A percentile compares a stretch with the other conserved stretches of the same genome.
These are phyloP conservation scores for Cyberlindnera euphorbiae DNA, from an alignment of 805 yeast genomes.

Conservation along the genomic window DNA sequence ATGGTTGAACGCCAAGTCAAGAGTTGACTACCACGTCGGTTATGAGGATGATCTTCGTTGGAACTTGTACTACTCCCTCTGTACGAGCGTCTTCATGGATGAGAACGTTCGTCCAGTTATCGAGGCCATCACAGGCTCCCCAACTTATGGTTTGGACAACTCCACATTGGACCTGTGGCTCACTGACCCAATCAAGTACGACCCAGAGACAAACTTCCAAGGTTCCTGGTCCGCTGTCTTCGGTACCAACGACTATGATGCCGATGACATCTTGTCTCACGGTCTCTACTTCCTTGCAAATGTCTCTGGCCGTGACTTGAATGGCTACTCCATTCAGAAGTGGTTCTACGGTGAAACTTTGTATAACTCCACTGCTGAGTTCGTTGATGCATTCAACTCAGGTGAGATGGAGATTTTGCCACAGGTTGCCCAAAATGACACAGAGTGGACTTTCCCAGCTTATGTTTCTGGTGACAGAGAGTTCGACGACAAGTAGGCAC, in stretches of 20 bases:
- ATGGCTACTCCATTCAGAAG: conserved; percentile 11
- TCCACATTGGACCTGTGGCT: conserved; percentile 22
- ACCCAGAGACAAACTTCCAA: conserved; percentile 15
- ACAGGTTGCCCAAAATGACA: conserved; percentile 8
- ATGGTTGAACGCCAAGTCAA: conserved; percentile 19
- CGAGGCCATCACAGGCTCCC: conserved; percentile 16
- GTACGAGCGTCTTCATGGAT: conserved; percentile 9
- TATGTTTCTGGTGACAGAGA: conserved; percentile 20
- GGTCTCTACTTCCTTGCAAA: conserved; percentile 22
- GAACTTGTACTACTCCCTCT: conserved; percentile 6
- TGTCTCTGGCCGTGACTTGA: conserved; percentile 22
- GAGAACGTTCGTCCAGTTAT: conserved; percentile 10
- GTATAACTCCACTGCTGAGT: conserved; percentile 23
- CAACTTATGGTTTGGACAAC: conserved; percentile 20
- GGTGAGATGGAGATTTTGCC: conserved; percentile 19
- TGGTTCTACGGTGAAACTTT: conserved; percentile 23
- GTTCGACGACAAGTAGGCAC: conserved; percentile 23
- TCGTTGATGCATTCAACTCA: conserved; percentile 21
- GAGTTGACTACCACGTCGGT: conserved; percentile 19
- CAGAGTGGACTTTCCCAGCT: conserved; percentile 12
- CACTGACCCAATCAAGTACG: conserved; percentile 21
- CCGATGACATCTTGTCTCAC: conserved; percentile 22
- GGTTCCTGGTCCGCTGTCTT: conserved; percentile 21
- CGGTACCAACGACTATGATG: conserved; percentile 19
- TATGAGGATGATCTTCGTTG: conserved; percentile 19